Conservation (phyloP, 208 protist genomes). For the Trypanosoma rangeli region DNA sequence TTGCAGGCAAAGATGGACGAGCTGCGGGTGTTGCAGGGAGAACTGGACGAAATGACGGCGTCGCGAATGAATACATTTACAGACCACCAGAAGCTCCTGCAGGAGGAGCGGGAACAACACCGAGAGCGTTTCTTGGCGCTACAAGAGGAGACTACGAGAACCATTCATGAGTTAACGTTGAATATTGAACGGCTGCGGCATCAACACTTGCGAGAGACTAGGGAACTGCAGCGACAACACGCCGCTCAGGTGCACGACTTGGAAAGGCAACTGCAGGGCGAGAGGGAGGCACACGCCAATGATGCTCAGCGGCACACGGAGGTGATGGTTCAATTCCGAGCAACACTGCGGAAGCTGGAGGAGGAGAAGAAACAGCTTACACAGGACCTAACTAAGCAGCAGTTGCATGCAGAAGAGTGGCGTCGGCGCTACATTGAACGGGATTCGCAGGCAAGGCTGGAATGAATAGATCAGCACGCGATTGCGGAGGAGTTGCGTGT, state of each 20-base stretch:
- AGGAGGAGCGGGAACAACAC: slow-evolving; percentile 16
- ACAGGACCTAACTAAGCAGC: background rate
- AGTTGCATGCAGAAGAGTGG: slow-evolving; percentile 12
- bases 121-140: slow-evolving; percentile 13
- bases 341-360: slow-evolving; percentile 3
- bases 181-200: background rate
- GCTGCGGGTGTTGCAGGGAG: slow-evolving; percentile 1
- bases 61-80: slow-evolving; percentile 4
- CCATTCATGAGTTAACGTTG: slow-evolving; percentile 1
- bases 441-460: slow-evolving; percentile 21
- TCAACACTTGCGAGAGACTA: slow-evolving; percentile 6
- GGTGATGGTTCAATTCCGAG: background rate
- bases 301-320: background rate
- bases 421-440: slow-evolving; percentile 11
- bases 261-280: slow-evolving; percentile 2
- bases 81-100: slow-evolving; percentile 18
- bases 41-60: slow-evolving; percentile 9
- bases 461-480: slow-evolving; percentile 13
- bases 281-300: background rate
- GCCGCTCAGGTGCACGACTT: background rate
- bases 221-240: slow-evolving; percentile 13
- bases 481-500: slow-evolving; percentile 1
- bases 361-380: slow-evolving; percentile 1
- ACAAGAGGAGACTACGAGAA: slow-evolving; percentile 7
- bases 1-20: slow-evolving; percentile 5